Conservation (phyloP, 2,329 filamentous ascomycete species). For the Pezicula radicicola region DNA sequence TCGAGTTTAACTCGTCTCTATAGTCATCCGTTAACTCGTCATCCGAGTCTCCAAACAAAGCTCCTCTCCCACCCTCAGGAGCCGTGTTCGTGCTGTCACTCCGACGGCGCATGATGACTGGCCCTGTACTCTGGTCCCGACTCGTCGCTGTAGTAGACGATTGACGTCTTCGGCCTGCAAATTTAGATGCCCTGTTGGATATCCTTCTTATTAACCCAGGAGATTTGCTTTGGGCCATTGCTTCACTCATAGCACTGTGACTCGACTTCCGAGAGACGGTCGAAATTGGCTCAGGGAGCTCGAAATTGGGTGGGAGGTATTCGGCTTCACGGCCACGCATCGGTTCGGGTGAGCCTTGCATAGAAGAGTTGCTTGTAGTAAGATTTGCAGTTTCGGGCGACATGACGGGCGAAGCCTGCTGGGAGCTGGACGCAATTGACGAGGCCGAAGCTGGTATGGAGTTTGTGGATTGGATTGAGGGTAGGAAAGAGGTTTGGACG, state of each 20-base stretch:
- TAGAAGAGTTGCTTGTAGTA: slow-evolving; percentile 57
- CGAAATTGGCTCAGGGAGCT: slow-evolving; percentile 72
- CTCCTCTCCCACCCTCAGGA: slow-evolving; percentile 42
- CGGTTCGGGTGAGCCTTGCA: slow-evolving; percentile 66
- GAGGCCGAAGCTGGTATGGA: slow-evolving; percentile 49
- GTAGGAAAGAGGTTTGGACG: slow-evolving; percentile 27
- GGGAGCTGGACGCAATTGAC: slow-evolving; percentile 48
- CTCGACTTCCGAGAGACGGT: slow-evolving; percentile 54
- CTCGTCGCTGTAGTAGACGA: slow-evolving; percentile 75
- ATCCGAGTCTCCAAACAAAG: slow-evolving; percentile 50
- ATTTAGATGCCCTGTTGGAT: slow-evolving; percentile 74
- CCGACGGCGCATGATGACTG: slow-evolving; percentile 79
- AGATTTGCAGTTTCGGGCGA: slow-evolving; percentile 47
- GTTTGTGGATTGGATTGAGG: slow-evolving; percentile 25
- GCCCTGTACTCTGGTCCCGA: slow-evolving; percentile 85
- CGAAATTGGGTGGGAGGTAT: slow-evolving; percentile 52
- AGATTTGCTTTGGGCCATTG: slow-evolving; percentile 52
- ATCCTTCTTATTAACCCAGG: slow-evolving; percentile 77
- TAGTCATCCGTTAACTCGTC: slow-evolving; percentile 52
- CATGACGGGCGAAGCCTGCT: slow-evolving; percentile 54
- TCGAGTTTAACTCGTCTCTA: slow-evolving; percentile 41
- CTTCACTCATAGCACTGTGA: slow-evolving; percentile 61
- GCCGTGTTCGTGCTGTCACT: slow-evolving; percentile 84
- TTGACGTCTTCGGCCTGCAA: slow-evolving; percentile 65
- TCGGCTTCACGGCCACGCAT: slow-evolving; percentile 53